These are phyloP conservation scores for Acacia pycnantha DNA, from an alignment of 331 rosid species.

Conservation along the genomic window DNA sequence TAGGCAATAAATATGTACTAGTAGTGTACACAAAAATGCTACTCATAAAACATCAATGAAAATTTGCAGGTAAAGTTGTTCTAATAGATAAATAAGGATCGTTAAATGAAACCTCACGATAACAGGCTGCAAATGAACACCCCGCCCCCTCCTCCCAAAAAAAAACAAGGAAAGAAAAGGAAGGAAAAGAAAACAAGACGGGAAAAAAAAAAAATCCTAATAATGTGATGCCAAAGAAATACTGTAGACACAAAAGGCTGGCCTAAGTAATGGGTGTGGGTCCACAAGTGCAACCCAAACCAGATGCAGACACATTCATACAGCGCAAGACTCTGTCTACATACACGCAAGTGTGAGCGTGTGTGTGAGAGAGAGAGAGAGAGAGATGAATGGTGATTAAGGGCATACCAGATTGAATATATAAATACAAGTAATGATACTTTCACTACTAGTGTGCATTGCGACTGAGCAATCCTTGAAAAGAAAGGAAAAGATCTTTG, in stretches of 20 bases:
- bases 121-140: background rate
- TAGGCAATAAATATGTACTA: background rate
- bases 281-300: slow-evolving; percentile 4
- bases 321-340: background rate
- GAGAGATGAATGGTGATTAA: slow-evolving; percentile 10
- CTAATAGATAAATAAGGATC: background rate
- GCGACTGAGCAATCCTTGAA: slow-evolving; percentile 91
- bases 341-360: no score
- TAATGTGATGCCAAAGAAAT: background rate
- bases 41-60: background rate
- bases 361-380: background rate
- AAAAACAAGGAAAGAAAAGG: background rate
- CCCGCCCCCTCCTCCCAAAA: background rate
- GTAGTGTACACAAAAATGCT: background rate
- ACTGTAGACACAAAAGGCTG: background rate
- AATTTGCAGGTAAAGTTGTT: background rate
- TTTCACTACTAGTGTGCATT: slow-evolving; percentile 56
- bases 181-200: background rate
- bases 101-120: background rate
- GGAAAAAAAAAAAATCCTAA: background rate
- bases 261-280: slow-evolving; percentile 5
- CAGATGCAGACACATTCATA: background rate
- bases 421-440: slow-evolving; percentile 32
- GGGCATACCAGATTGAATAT: slow-evolving; percentile 39
- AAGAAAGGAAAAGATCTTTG: slow-evolving; percentile 87